A percentile compares a stretch with the other conserved stretches of the same genome.
These are phyloP conservation scores for Hypoxylon trugodes DNA, from an alignment of 495 filamentous ascomycete species.

Conservation along the genomic window DNA sequence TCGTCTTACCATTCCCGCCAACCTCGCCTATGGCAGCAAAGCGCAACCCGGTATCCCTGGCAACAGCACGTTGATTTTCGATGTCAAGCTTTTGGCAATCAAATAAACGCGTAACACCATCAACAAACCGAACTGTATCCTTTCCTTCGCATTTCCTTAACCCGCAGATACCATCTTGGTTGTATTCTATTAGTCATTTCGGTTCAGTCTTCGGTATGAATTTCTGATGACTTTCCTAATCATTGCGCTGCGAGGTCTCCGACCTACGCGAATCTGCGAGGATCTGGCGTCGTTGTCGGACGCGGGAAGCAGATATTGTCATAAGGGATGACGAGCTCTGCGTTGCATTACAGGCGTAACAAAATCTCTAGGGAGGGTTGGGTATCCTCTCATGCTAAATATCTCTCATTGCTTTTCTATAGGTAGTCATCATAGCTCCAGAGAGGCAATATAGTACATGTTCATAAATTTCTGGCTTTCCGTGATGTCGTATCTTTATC, in stretches of 20 bases:
- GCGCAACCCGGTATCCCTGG: slow-evolving; percentile 79
- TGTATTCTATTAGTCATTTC: slow-evolving; percentile 39
- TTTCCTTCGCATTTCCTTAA: slow-evolving; percentile 38
- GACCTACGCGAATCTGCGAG: slow-evolving; percentile 53
- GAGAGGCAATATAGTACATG: background rate
- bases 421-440: slow-evolving; percentile 20
- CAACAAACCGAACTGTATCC: no score
- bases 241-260: slow-evolving; percentile 40
- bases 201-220: slow-evolving; percentile 25
- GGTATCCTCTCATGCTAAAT: slow-evolving; percentile 29
- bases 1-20: slow-evolving; percentile 83
- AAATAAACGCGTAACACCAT: slow-evolving; percentile 52
- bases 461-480: background rate
- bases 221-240: slow-evolving; percentile 23
- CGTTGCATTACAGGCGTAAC: slow-evolving; percentile 53
- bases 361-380: slow-evolving; percentile 37
- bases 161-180: slow-evolving; percentile 43
- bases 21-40: slow-evolving; percentile 87
- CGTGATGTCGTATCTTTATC: background rate
- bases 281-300: slow-evolving; percentile 45
- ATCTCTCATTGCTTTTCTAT: slow-evolving; percentile 9
- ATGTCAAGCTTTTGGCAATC: slow-evolving; percentile 84
- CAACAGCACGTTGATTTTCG: slow-evolving; percentile 91
- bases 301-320: slow-evolving; percentile 50
- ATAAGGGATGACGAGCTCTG: slow-evolving; percentile 57